A percentile compares a stretch with the other conserved stretches of the same genome.
Evolutionary conservation across 257 asterid genomes (phyloP).

Genomic region (Haberlea rhodopensis): DNA sequence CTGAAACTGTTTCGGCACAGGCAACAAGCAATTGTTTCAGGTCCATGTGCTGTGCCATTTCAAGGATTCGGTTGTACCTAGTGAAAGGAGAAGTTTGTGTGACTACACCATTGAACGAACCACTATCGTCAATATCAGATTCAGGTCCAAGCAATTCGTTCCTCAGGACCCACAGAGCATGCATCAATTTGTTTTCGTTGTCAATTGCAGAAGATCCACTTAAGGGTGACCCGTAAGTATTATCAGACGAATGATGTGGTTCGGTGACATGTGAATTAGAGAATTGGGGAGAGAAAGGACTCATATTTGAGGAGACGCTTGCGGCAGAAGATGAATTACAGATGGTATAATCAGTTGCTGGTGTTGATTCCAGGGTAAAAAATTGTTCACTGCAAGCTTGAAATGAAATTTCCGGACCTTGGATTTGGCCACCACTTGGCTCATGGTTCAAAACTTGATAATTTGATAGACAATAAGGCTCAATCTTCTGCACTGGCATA

Average conservation of each 20-base stretch:
- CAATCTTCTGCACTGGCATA: no score
- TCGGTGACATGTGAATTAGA: no score
- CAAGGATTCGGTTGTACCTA: constrained; percentile 55
- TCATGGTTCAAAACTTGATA: no score
- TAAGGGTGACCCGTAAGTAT: constrained; percentile 81
- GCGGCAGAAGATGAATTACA: constrained; percentile 61
- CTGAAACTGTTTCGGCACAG: constrained; percentile 75
- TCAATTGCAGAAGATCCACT: constrained; percentile 78
- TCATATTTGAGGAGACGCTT: constrained; percentile 58
- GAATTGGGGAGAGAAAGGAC: constrained; percentile 76
- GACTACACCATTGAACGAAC: constrained; percentile 42
- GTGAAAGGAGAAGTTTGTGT: constrained; percentile 44
- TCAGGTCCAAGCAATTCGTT: no score
- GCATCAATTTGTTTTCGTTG: constrained; percentile 62
- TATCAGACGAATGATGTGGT: constrained; percentile 57
- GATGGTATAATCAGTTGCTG: no score
- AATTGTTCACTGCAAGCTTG: no score
- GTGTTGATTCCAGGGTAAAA: no score
- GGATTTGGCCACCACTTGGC: no score
- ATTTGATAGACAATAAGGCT: no score
- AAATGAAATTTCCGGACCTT: no score
- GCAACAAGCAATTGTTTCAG: constrained; percentile 54
- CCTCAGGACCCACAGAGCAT: constrained; percentile 56
- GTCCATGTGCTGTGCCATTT: constrained; percentile 72
- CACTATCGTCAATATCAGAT: constrained; percentile 74